Base-by-base conservation (phyloP, 176 grass and related monocot species). In the Zoysia pacifica region DNA sequence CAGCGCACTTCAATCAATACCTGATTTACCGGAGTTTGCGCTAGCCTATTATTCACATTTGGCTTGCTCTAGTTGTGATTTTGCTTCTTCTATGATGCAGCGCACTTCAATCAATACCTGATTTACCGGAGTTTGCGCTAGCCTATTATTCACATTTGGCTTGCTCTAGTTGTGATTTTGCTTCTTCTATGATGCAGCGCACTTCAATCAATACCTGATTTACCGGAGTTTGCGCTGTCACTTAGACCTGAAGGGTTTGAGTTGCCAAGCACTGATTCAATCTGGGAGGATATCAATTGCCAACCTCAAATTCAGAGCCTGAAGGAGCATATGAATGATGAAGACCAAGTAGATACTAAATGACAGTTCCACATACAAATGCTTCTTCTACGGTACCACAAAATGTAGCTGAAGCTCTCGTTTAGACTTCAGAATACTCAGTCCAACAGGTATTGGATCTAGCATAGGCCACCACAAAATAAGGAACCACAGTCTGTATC, bases 81-180 rank as follows among this genome's bases (percentile, higher is more conserved):
- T 56, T 77, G 72, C 35, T 48, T 36, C 7, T 92, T 82, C 86
- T 28, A 62, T 93, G n/a, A 8, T 53, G 66, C 82, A 99, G 96
- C 63, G 42, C 72, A 47, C 88, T 86, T 65, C 87, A 89, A 79
- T 87, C 95, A 2, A 74, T 99, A 67, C 96, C 92, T 59, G 96
- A 95, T 76, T 84, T 99, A 70, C 96, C 92, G 11, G 96, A 95
- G 84, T 99, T 99, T 74, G 79, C 86, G 4, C 70, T 99, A 28
- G 62, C 51, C 7, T 47, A 14, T 68, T 40, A 1, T 10, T 28
- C 28, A 28, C 28, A 28, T 28, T 28, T 28, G 28, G 28, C 28
- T 47, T 45, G 14, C 64, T 76, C 16, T 74, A 68, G 8, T 48
- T 69, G 12, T 52, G 5, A 77, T 42, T 37, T 56, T 77, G 72